Evolutionary conservation across 768 basidiomycete species (phyloP), one percentile per base, ranked within the genome.

Genomic region (Leucosporidium yakuticum): DNA sequence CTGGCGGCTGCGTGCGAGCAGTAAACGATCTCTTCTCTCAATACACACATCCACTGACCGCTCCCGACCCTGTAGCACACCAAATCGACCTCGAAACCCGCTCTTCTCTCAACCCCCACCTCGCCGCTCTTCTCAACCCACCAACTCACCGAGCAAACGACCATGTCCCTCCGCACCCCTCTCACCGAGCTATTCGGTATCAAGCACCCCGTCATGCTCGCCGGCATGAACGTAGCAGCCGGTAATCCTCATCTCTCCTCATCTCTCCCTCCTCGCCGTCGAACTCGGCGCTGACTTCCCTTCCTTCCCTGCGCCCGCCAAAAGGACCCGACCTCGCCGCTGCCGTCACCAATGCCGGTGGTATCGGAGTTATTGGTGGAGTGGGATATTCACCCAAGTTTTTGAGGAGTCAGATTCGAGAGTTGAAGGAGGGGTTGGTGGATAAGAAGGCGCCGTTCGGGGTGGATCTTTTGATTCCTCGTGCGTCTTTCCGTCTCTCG

Each of bases 311-410:
- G 39, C 17, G n/a, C 21, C 32, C 15, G 14, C 7, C 11, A 12
- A 34, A 8, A n/a, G 14, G 89, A 88, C 14, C 88, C 89, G 87
- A 83, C 78, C 80, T 93, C 31, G 92, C 91, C 23, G 93, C 92
- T 50, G 92, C 90, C 49, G 92, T 95, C 65, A 91, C 90, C 54
- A 96, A 95, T 75, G 93, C 91, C 32, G 92, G 93, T 58, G 93
- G 93, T 61, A 74, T 96, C 53, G 93, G 93, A 70, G 91, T 95
- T 61, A 91, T 97, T 69, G 93, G 93, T 48, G 93, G 93, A 63
- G 69, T 79, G 2, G 76, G 90, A 0, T 92, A 88, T 77, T 90
- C 91, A 4, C 89, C 89, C 27, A 89, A 88, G 78, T 82, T 89
- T 60, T 83, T 92, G 29, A 85, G 87, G 54, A 81, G 84, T 74